A percentile compares a stretch with the other conserved stretches of the same genome.
Conservation (phyloP, 1,139 yeast species). For the Candida smagusa region DNA sequence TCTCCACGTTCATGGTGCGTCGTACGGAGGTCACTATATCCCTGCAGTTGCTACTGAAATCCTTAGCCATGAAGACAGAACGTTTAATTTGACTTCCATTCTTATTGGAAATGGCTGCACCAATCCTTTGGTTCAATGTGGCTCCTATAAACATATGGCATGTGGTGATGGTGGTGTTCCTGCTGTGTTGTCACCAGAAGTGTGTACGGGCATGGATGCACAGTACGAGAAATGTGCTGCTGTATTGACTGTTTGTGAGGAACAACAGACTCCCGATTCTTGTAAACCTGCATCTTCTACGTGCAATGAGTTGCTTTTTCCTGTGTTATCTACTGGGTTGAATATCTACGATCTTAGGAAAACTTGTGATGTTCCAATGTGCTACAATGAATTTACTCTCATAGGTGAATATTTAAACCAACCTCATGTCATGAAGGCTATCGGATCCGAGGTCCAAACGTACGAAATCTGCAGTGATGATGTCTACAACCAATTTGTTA, state of each 20-base stretch:
- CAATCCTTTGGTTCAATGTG: slow-evolving; percentile 86
- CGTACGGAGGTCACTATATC: slow-evolving; percentile 98
- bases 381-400: slow-evolving; percentile 70
- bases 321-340: slow-evolving; percentile 69
- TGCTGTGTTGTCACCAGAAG: slow-evolving; percentile 72
- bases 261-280: slow-evolving; percentile 38
- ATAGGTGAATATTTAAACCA: slow-evolving; percentile 68
- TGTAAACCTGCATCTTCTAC: slow-evolving; percentile 55
- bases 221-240: slow-evolving; percentile 57
- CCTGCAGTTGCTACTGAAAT: slow-evolving; percentile 92
- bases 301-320: slow-evolving; percentile 41
- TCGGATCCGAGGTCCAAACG: slow-evolving; percentile 87
- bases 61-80: slow-evolving; percentile 68
- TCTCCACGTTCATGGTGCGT: slow-evolving; percentile 97
- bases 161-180: slow-evolving; percentile 92
- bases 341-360: slow-evolving; percentile 92
- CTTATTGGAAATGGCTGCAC: slow-evolving; percentile 96
- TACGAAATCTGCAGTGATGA: slow-evolving; percentile 86
- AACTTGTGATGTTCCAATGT: slow-evolving; percentile 72
- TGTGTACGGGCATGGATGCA: slow-evolving; percentile 68
- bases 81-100: slow-evolving; percentile 81
- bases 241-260: slow-evolving; percentile 54
- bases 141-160: slow-evolving; percentile 93
- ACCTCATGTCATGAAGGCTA: slow-evolving; percentile 66
- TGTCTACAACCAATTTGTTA: slow-evolving; percentile 75